phyloP scores from a whole-genome alignment of 1,284 basidiomycete genomes.

The Microbotryomycetes sp. region DNA sequence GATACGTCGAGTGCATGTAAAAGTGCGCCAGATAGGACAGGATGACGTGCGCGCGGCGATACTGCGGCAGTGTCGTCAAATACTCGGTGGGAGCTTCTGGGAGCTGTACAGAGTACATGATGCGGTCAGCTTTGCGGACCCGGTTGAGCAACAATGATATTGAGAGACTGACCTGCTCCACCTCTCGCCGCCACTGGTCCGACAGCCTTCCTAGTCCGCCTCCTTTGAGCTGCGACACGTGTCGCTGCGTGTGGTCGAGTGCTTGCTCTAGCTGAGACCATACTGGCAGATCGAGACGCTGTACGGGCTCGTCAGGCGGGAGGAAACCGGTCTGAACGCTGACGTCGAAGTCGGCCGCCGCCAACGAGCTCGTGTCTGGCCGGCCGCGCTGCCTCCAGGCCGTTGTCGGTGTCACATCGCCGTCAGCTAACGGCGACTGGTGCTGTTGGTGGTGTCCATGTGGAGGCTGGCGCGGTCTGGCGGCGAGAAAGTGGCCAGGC shows the following conservation, averaged over 20 bases:
- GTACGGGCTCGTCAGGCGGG: slow-evolving; percentile 68
- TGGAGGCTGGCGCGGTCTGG: slow-evolving; percentile 1
- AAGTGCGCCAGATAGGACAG: slow-evolving; percentile 80
- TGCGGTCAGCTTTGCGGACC: too few species aligned
- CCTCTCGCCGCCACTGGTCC: slow-evolving; percentile 45
- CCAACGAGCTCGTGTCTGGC: slow-evolving; percentile 72
- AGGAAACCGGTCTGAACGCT: slow-evolving; percentile 87
- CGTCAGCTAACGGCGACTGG: slow-evolving; percentile 6
- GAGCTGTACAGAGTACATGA: slow-evolving; percentile 12
- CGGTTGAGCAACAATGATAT: too few species aligned
- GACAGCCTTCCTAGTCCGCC: slow-evolving; percentile 51
- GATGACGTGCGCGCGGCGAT: slow-evolving; percentile 77
- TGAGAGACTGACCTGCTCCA: slow-evolving; percentile 47
- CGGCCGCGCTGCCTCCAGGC: slow-evolving; percentile 11
- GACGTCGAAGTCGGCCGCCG: slow-evolving; percentile 90
- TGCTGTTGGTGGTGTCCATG: not conserved
- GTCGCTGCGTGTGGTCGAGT: slow-evolving; percentile 49
- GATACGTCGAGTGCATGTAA: slow-evolving; percentile 72
- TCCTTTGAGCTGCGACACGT: slow-evolving; percentile 23
- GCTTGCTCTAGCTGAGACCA: slow-evolving; percentile 38
- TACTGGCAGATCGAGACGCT: slow-evolving; percentile 62
- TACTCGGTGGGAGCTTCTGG: slow-evolving; percentile 9
- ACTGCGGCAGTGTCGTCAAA: slow-evolving; percentile 43
- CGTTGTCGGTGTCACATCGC: not conserved
- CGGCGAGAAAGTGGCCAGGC: slow-evolving; percentile 27